These are phyloP conservation scores for Citrullus mucosospermus DNA, from an alignment of 306 rosid species.

Conservation along the genomic window DNA sequence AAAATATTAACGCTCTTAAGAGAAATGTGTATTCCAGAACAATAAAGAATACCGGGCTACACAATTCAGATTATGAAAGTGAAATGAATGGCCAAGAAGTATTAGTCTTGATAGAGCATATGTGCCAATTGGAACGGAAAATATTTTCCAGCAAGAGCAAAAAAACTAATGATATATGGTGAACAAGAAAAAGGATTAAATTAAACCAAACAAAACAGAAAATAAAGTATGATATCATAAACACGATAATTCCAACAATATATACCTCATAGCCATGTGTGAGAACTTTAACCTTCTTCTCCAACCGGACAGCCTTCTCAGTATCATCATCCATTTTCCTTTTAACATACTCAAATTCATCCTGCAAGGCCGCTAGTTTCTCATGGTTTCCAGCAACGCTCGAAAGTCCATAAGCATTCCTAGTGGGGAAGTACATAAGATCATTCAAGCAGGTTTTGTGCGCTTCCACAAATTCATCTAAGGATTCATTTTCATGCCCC, in stretches of 20 bases:
- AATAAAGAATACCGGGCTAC: neutral
- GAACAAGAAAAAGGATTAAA: neutral
- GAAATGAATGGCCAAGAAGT: neutral
- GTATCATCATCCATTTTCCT: constrained; percentile 69
- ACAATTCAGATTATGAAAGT: neutral
- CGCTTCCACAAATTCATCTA: constrained; percentile 82
- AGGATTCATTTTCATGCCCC: constrained; percentile 77
- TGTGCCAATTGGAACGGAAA: neutral
- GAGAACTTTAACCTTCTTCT: constrained; percentile 61
- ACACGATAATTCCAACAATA: constrained; percentile 6
- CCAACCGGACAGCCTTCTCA: constrained; percentile 57
- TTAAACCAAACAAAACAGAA: neutral
- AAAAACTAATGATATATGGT: neutral
- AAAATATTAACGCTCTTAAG: neutral
- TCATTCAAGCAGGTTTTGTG: constrained; percentile 70
- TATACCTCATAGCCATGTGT: constrained; percentile 93
- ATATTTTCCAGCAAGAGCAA: neutral
- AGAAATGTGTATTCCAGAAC: neutral
- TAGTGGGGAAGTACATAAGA: constrained; percentile 73
- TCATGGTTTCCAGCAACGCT: constrained; percentile 84
- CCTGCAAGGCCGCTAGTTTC: constrained; percentile 79
- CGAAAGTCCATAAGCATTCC: constrained; percentile 71
- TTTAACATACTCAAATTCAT: constrained; percentile 63
- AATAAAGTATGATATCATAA: constrained; percentile 5
- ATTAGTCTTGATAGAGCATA: neutral